Evolutionary conservation across 1,284 basidiomycete genomes (phyloP), one percentile per base, ranked within the genome.

Genomic region (Agroathelia rolfsii): DNA sequence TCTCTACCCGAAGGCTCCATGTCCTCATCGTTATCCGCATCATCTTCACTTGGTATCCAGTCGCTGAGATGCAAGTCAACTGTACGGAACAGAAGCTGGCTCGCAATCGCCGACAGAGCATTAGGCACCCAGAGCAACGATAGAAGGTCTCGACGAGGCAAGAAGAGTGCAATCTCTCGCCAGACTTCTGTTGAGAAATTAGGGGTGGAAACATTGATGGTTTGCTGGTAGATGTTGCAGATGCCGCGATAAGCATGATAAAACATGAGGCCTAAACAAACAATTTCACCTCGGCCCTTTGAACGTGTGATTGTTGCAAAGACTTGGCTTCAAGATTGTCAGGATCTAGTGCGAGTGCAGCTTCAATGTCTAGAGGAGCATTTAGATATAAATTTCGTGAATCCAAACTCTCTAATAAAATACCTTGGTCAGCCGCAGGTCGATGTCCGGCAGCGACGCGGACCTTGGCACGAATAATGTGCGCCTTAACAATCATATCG

Each of bases 171-270:
- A 25, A 82, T 72, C 47, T 81, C 72, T 22, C 72, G 62, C 78
- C 78, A 82, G 36, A 82, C 69, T 52, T 82, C 78, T 9, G 62
- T 62, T 3, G 77, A 80, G 45, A 82, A 72, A 20, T 56, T 57
- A 20, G 62, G 64, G 2, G 28, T 42, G n/a, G n/a, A n/a, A 3
- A 50, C 51, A 21, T 41, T 44, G 20, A 48, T 43, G 10, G 56
- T 53, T 48, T 61, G n/a, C 44, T 52, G 55, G 46, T 36, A 42
- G 51, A 39, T 43, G 51, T 45, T 58, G 35, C 15, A 35, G n/a
- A 38, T 26, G 38, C 27, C 38, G 38, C 42, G 4, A 32, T 31
- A 34, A 33, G 13, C 19, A 10, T 28, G 19, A 29, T 24, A 26
- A 24, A 24, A 10, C 19, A 11, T 23, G 24, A 7, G 30, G 7